These are phyloP conservation scores for Saksenaea oblongispora DNA, from an alignment of 371 early-diverging fungal genomes.

Conservation along the genomic window DNA sequence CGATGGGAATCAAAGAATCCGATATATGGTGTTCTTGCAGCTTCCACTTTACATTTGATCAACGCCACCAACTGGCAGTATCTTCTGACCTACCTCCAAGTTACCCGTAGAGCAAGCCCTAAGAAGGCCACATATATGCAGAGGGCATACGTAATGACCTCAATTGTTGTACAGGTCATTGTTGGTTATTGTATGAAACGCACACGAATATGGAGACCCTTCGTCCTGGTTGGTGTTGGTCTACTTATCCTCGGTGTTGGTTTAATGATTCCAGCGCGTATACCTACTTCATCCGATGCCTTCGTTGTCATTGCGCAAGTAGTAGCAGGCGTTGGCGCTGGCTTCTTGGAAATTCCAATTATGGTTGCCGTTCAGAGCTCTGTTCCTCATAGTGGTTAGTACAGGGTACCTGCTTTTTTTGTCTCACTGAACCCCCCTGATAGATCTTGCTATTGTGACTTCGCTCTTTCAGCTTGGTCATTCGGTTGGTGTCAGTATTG, in stretches of 20 bases:
- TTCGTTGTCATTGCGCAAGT: conserved; percentile 39
- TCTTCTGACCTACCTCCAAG: conserved; percentile 42
- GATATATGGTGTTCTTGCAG: conserved; percentile 42
- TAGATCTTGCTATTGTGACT: conserved; percentile 43
- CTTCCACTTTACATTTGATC: conserved; percentile 41
- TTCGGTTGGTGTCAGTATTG: conserved; percentile 33
- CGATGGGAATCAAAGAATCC: conserved; percentile 48
- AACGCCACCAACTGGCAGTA: conserved; percentile 43
- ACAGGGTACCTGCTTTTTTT: background rate
- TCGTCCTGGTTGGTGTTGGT: conserved; percentile 64
- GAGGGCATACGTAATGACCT: conserved; percentile 37
- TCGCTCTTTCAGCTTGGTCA: conserved; percentile 36
- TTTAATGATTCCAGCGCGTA: conserved; percentile 48
- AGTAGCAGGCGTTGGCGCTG: conserved; percentile 43
- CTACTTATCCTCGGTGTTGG: conserved; percentile 44
- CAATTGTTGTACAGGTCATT: conserved; percentile 26
- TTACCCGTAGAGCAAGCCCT: conserved; percentile 37
- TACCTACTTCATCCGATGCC: conserved; percentile 24
- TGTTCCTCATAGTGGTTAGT: conserved; percentile 33
- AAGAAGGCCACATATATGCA: conserved; percentile 30
- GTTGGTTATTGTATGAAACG: conserved; percentile 39
- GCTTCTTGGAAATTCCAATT: conserved; percentile 31
- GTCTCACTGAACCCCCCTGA: background rate
- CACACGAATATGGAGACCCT: conserved; percentile 41
- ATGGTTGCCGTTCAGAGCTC: conserved; percentile 43